Evolutionary conservation across 2,329 filamentous ascomycete genomes (phyloP), one percentile per base, ranked within the genome.

Genomic region (Leptographium wingfieldii): DNA sequence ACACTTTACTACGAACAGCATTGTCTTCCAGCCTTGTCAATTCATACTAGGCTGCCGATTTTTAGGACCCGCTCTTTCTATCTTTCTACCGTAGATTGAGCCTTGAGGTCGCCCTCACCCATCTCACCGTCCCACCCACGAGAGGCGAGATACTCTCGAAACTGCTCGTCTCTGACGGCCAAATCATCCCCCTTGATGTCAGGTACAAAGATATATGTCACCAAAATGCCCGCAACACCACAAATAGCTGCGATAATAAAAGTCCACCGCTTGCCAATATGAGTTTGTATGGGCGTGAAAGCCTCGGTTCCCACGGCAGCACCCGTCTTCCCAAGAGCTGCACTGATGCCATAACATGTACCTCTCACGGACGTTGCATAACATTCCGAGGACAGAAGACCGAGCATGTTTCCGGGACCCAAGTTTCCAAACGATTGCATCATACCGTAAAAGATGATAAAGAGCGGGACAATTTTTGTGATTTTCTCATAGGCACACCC

Each of bases 371-470:
- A 74, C 0, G 78, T 80, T 0, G 77, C 73, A 61, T 77, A 80
- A 1, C 74, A 72, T 65, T 81, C 78, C 5, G 74, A 77, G 1
- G 74, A 77, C 3, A 80, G 69, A 0, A 80, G 68, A 1, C 77
- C 77, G 3, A 79, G 74, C 59, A 73, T 77, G 56, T 76, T 73
- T 0, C 76, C 76, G 0, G 75, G 76, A 0, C 76, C 74, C n/a
- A 79, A 68, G 29, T 78, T 77, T 19, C 74, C 74, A 27, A 70
- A 76, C 27, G 68, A 74, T 66, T 78, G 75, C 68, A 80, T 76
- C 2, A 80, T 68, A 0, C 77, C 78, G 61, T 80, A 80, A 43
- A 80, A 71, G 5, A 80, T 70, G 11, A 80, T 72, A 62, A 80
- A 80, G 0, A 79, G 70, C 0, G 78, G 76, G 3, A 80, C 68